Evolutionary conservation across 176 grass and related monocot genomes (phyloP).

Genomic region (Olyra latifolia): DNA sequence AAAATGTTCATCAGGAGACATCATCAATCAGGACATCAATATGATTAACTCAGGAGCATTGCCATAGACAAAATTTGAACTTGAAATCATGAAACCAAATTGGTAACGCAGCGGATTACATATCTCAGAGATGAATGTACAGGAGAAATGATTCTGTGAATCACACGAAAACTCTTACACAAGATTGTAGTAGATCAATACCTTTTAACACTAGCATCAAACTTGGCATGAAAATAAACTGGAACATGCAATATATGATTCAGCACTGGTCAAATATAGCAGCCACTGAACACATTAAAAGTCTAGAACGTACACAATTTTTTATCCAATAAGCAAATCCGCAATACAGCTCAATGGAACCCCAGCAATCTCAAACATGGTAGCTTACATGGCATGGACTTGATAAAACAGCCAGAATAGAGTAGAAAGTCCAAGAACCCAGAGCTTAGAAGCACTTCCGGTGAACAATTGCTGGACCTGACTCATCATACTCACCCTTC

Average conservation of each 20-base stretch:
- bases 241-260: conserved; percentile 24
- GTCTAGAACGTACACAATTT: conserved; percentile 37
- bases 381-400: conserved; percentile 37
- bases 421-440: conserved; percentile 25
- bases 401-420: conserved; percentile 34
- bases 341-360: conserved; percentile 32
- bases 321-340: conserved; percentile 32
- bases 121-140: conserved; percentile 24
- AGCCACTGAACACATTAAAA: conserved; percentile 27
- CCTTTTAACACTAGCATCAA: conserved; percentile 21
- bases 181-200: not conserved
- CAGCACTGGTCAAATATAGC: conserved; percentile 39
- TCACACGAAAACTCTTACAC: conserved; percentile 12
- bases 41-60: not conserved
- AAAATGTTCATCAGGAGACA: not conserved
- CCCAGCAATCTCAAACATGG: conserved; percentile 42
- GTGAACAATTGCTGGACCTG: conserved; percentile 52
- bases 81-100: conserved; percentile 9
- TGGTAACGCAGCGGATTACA: not conserved
- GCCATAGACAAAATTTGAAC: not conserved
- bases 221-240: conserved; percentile 21
- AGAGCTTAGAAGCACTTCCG: conserved; percentile 50
- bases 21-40: not conserved
- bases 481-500: conserved; percentile 52
- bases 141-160: not conserved